Conservation (phyloP, 2,329 filamentous ascomycete genomes). For the Ascochyta pisi region DNA sequence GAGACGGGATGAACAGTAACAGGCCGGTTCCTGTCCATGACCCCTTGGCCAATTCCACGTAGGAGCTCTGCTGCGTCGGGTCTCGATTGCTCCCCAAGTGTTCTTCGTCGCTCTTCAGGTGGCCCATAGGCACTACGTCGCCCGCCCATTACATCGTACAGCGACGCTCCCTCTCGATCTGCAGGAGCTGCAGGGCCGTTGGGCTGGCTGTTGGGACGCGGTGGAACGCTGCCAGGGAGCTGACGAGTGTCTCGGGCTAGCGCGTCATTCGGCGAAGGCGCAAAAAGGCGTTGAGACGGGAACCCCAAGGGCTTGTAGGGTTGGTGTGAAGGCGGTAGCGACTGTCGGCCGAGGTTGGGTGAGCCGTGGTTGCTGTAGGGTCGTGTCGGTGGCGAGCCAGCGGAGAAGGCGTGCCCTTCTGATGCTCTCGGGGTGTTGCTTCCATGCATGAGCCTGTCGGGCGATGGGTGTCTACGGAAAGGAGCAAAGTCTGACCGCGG, state of each 20-base stretch:
- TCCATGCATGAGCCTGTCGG: slow-evolving; percentile 44
- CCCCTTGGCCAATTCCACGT: slow-evolving; percentile 27
- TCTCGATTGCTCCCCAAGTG: slow-evolving; percentile 44
- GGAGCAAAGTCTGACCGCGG: slow-evolving; percentile 44
- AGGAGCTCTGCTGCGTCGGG: slow-evolving; percentile 44
- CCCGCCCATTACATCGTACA: slow-evolving; percentile 34
- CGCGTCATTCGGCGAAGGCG: slow-evolving; percentile 38
- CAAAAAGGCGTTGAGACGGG: slow-evolving; percentile 41
- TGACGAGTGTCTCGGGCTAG: slow-evolving; percentile 35
- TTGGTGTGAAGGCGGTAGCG: slow-evolving; percentile 39
- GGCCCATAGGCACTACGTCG: slow-evolving; percentile 38
- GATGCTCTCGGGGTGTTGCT: slow-evolving; percentile 33
- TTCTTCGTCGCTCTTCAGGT: slow-evolving; percentile 44
- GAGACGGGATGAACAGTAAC: slow-evolving; percentile 50
- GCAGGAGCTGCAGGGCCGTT: slow-evolving; percentile 34
- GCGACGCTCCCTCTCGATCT: slow-evolving; percentile 31
- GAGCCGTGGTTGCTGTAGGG: slow-evolving; percentile 46
- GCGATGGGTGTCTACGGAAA: slow-evolving; percentile 48
- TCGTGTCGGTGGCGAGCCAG: slow-evolving; percentile 39
- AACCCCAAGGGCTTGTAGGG: slow-evolving; percentile 44
- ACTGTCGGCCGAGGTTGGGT: slow-evolving; percentile 44
- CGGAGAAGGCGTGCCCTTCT: slow-evolving; percentile 37
- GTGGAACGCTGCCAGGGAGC: slow-evolving; percentile 37
- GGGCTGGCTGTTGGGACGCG: slow-evolving; percentile 52
- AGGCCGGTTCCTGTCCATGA: slow-evolving; percentile 41